These are phyloP conservation scores for Endotrypanum monterogeii DNA, from an alignment of 208 protist species.

Conservation along the genomic window DNA sequence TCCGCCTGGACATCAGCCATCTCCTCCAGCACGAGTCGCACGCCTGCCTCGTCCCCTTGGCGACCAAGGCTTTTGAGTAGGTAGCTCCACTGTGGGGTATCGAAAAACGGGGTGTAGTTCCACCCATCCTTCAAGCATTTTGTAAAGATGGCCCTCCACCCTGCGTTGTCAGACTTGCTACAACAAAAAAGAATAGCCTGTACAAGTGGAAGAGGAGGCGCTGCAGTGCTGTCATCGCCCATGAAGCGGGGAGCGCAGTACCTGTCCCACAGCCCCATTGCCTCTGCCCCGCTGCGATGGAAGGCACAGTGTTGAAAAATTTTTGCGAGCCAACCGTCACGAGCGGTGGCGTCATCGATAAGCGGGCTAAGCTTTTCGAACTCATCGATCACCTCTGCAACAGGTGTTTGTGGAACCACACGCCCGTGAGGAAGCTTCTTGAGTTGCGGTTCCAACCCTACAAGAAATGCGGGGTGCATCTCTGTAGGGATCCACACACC, in stretches of 20 bases:
- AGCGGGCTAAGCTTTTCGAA: constrained; percentile 65
- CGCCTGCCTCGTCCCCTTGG: constrained; percentile 77
- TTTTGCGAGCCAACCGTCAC: constrained; percentile 86
- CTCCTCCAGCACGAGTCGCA: constrained; percentile 77
- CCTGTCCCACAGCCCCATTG: constrained; percentile 73
- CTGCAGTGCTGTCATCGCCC: constrained; percentile 27
- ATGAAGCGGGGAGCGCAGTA: constrained; percentile 72
- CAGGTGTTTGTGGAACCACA: constrained; percentile 68
- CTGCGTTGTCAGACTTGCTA: constrained; percentile 64
- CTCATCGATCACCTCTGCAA: constrained; percentile 76
- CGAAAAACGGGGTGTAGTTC: constrained; percentile 86
- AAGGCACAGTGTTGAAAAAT: constrained; percentile 88
- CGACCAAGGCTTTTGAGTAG: constrained; percentile 80
- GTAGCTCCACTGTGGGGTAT: constrained; percentile 84
- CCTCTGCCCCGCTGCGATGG: constrained; percentile 60
- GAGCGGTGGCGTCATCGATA: constrained; percentile 64
- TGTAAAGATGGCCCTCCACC: constrained; percentile 76
- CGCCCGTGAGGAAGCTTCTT: constrained; percentile 84
- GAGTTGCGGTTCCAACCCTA: constrained; percentile 81
- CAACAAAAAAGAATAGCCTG: constrained; percentile 84
- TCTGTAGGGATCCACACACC: constrained; percentile 85
- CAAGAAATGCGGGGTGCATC: constrained; percentile 78
- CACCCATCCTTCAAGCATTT: constrained; percentile 78
- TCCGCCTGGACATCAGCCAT: constrained; percentile 89
- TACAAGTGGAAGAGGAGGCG: constrained; percentile 70